Conservation (phyloP, 345 rosid species). For the Zanthoxylum bungeanum region DNA sequence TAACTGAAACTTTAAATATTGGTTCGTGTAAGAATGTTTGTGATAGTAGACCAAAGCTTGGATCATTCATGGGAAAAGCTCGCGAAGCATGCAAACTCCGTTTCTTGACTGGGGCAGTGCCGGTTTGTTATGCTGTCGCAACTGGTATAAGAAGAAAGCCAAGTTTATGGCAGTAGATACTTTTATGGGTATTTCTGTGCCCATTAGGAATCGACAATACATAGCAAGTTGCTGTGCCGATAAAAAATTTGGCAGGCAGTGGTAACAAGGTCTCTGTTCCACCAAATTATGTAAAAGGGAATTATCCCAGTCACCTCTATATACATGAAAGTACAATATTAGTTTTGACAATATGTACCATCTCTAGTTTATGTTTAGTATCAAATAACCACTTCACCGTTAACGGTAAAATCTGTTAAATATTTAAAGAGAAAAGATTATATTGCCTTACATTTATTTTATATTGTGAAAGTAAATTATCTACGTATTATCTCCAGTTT, state of each 20-base stretch:
- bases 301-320: too few species aligned
- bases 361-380: too few species aligned
- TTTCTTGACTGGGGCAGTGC: constrained; percentile 84
- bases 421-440: too few species aligned
- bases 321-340: too few species aligned
- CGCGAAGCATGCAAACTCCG: constrained; percentile 71
- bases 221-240: neutral
- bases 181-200: neutral
- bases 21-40: constrained; percentile 28
- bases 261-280: neutral
- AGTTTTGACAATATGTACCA: too few species aligned
- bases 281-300: neutral
- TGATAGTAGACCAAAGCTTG: constrained; percentile 57
- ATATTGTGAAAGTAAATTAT: too few species aligned
- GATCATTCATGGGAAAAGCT: constrained; percentile 71
- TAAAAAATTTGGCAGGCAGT: neutral
- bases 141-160: constrained; percentile 66
- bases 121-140: constrained; percentile 91
- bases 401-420: too few species aligned
- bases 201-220: neutral
- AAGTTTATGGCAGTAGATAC: constrained; percentile 19
- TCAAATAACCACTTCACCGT: too few species aligned
- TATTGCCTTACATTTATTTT: too few species aligned
- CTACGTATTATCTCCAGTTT: too few species aligned
- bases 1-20: constrained; percentile 18